Percentiles rank a stretch among this genome's conserved stretches.
Conservation (phyloP, 176 grass and related monocot species). For the Triticum urartu region DNA sequence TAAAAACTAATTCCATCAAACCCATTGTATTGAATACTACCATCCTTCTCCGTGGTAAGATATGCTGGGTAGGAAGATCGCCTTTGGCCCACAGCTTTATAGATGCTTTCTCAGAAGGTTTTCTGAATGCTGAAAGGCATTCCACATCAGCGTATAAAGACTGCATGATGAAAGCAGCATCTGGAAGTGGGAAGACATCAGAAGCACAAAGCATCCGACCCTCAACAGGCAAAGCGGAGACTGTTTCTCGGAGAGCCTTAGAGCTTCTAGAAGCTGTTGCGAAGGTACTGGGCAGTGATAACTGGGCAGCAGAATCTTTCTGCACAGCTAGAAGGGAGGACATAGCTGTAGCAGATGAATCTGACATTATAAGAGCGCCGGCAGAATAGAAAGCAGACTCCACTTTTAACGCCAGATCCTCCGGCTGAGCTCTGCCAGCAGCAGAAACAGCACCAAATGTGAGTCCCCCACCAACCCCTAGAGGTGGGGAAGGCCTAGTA, state of each 20-base stretch:
- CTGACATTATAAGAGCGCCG: constrained; percentile 84
- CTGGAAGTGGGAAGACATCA: constrained; percentile 67
- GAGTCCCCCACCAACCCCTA: constrained; percentile 62
- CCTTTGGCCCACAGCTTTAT: constrained; percentile 85
- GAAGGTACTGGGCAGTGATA: constrained; percentile 64
- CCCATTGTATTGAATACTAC: constrained; percentile 92
- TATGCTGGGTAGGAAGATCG: constrained; percentile 94
- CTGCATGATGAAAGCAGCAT: constrained; percentile 64
- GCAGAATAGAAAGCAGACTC: constrained; percentile 91
- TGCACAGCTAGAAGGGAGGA: constrained; percentile 89
- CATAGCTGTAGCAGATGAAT: constrained; percentile 77
- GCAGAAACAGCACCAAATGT: constrained; percentile 63
- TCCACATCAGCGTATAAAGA: constrained; percentile 83
- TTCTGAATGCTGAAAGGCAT: constrained; percentile 63
- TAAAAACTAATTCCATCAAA: constrained; percentile 88
- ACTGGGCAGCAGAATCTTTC: constrained; percentile 85
- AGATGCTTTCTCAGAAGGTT: constrained; percentile 53
- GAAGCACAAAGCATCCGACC: constrained; percentile 94
- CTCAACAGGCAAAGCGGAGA: constrained; percentile 79
- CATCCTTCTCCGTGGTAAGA: constrained; percentile 84
- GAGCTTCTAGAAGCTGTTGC: constrained; percentile 72
- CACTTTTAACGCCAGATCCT: constrained; percentile 89
- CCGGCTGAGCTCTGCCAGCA: constrained; percentile 77
- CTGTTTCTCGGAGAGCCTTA: constrained; percentile 73
- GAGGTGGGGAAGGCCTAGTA: constrained; percentile 89